phyloP scores from a whole-genome alignment of 1,284 basidiomycete species.

The Flammula alnicola region DNA sequence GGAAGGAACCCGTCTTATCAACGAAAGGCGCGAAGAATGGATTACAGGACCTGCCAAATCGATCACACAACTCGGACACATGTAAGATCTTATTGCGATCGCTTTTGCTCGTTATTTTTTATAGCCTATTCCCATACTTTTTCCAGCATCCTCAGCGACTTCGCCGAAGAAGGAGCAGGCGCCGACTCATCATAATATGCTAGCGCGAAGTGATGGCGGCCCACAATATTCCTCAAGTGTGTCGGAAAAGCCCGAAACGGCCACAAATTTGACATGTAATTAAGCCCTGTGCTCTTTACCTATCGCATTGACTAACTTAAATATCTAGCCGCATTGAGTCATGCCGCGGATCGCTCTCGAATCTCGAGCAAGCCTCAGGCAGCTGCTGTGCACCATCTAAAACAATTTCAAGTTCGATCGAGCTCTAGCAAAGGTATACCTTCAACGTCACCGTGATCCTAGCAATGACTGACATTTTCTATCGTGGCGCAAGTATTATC shows the following conservation, averaged over 20 bases:
- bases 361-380: conserved; percentile 14
- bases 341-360: conserved; percentile 7
- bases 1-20: conserved; percentile 10
- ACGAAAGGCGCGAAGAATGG: conserved; percentile 9
- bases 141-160: conserved; percentile 13
- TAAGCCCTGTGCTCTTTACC: conserved; percentile 9
- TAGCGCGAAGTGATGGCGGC: conserved; percentile 10
- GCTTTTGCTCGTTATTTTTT: conserved; percentile 8
- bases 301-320: conserved; percentile 17
- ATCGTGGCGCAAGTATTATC: conserved; percentile 14
- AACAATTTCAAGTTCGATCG: conserved; percentile 16
- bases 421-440: conserved; percentile 19
- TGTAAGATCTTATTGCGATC: conserved; percentile 16
- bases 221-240: conserved; percentile 10
- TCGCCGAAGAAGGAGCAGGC: conserved; percentile 10
- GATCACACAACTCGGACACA: conserved; percentile 13
- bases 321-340: conserved; percentile 12
- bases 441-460: conserved; percentile 15
- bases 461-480: conserved; percentile 16
- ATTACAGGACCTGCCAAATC: conserved; percentile 9
- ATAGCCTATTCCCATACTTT: conserved; percentile 10
- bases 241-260: conserved; percentile 9
- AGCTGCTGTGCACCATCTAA: conserved; percentile 14
- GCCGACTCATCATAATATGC: conserved; percentile 12
- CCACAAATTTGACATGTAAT: conserved; percentile 16